Evolutionary conservation across 1,139 yeast genomes (phyloP).

Genomic region (Kurtzmaniella natalensis): DNA sequence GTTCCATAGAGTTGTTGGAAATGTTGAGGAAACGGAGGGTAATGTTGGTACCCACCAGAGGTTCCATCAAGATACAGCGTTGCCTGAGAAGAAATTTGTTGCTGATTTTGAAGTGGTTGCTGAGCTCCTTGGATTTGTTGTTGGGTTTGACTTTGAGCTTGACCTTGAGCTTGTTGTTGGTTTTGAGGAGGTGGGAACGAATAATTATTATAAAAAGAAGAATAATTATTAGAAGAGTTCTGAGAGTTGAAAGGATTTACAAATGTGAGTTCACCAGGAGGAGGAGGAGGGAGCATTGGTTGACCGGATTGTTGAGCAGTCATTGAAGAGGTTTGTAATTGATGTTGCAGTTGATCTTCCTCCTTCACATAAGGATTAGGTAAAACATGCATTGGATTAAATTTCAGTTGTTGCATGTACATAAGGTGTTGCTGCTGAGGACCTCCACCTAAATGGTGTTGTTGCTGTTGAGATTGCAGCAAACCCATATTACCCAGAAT

Average conservation of each 20-base stretch:
- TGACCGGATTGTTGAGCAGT: conserved; percentile 5
- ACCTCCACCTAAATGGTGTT: background rate
- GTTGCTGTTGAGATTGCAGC: background rate
- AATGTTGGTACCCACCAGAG: conserved; percentile 4
- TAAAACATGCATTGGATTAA: conserved; percentile 1
- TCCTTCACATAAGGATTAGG: conserved; percentile 2
- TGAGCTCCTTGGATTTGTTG: conserved; percentile 8
- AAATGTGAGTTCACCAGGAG: conserved; percentile 14
- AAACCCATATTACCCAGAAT: background rate
- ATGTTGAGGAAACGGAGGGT: conserved; percentile 14
- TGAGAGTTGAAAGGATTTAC: conserved; percentile 18
- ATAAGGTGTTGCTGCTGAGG: conserved; percentile 1
- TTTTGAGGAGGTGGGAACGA: conserved; percentile 10
- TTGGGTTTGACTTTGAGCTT: conserved; percentile 3
- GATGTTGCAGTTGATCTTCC: conserved; percentile 3
- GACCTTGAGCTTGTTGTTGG: conserved; percentile 8
- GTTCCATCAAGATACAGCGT: conserved; percentile 3
- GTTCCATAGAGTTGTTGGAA: conserved; percentile 12
- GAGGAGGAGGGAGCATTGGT: conserved; percentile 5
- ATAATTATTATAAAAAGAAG: conserved; percentile 11
- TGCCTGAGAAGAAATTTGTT: conserved; percentile 2
- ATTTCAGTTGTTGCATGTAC: conserved; percentile 1
- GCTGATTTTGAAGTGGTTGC: conserved; percentile 1
- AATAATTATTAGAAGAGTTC: conserved; percentile 3
- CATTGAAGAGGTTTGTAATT: conserved; percentile 2